A percentile compares a stretch with the other conserved stretches of the same genome.
Conservation (phyloP, 2,329 filamentous ascomycete genomes). For the Penicillium sp. region DNA sequence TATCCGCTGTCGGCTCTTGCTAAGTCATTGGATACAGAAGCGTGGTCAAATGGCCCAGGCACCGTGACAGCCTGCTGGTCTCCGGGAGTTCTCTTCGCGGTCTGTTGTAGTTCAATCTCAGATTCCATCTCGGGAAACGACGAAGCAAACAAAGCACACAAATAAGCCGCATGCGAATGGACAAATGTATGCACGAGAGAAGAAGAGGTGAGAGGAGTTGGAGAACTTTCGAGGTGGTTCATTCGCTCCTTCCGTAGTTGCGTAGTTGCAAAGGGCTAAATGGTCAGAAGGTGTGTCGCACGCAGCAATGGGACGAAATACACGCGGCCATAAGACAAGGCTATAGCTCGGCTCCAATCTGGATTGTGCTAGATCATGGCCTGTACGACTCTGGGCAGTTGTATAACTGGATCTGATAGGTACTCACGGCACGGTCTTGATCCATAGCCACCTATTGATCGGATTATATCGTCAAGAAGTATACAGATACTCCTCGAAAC, state of each 20-base stretch:
- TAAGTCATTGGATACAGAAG: background rate
- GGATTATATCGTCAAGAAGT: no score
- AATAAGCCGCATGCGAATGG: background rate
- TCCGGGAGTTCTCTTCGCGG: background rate
- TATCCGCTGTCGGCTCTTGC: constrained; percentile 3
- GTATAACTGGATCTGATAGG: background rate
- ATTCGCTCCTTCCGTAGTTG: no score
- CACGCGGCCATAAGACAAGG: background rate
- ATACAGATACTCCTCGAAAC: no score
- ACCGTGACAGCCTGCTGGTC: background rate
- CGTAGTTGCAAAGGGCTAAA: no score
- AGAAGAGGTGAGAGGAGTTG: background rate
- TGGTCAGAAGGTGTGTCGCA: background rate
- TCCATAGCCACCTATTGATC: no score
- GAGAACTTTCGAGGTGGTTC: background rate
- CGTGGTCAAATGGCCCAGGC: background rate
- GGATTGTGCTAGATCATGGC: background rate
- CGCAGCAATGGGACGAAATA: background rate
- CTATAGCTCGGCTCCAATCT: background rate
- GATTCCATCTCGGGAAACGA: background rate
- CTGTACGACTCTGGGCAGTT: background rate
- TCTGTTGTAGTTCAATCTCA: background rate
- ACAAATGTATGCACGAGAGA: background rate
- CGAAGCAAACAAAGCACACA: background rate
- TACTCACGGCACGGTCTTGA: no score